Evolutionary conservation across 225 moss, liverwort and hornwort species (phyloP).

Genomic region (Sphagnum tenellum): DNA sequence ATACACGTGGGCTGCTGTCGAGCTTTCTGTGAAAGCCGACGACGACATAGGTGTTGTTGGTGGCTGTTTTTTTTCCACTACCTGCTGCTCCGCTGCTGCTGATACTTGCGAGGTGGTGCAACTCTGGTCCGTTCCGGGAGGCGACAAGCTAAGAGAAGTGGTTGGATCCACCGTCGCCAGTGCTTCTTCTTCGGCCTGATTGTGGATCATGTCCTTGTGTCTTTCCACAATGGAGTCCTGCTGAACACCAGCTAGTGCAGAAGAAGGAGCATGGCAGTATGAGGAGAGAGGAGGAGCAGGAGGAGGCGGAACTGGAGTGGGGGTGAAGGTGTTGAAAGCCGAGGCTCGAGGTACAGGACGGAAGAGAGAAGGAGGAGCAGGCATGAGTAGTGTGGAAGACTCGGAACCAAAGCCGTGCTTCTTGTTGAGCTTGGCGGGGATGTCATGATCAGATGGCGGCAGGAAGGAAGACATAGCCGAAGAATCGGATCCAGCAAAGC

Average conservation of each 20-base stretch:
- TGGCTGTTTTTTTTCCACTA: too few relatives aligned
- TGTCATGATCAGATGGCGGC: too few relatives aligned
- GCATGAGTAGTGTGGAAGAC: conserved; percentile 40
- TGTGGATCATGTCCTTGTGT: too few relatives aligned
- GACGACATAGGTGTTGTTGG: too few relatives aligned
- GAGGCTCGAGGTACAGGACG: conserved; percentile 77
- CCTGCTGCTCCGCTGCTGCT: conserved; percentile 6
- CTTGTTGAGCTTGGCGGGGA: too few relatives aligned
- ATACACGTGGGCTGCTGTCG: conserved; percentile 6
- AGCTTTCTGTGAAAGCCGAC: conserved; percentile 6
- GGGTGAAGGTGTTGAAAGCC: conserved; percentile 62
- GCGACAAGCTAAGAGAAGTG: conserved; percentile 70
- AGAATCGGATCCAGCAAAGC: too few relatives aligned
- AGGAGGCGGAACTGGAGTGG: conserved; percentile 4
- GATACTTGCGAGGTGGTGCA: conserved; percentile 16
- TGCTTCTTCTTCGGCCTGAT: too few relatives aligned
- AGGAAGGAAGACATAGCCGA: too few relatives aligned
- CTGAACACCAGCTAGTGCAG: too few relatives aligned
- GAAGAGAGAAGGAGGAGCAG: conserved; percentile 10
- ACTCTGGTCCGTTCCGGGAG: conserved; percentile 45
- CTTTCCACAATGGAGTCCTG: too few relatives aligned
- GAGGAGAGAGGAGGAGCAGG: too few relatives aligned
- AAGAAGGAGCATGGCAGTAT: too few relatives aligned
- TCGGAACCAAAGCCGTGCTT: conserved; percentile 46
- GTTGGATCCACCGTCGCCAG: conserved; percentile 55